Percentiles rank a stretch among this genome's conserved stretches.
phyloP scores from a whole-genome alignment of 768 basidiomycete genomes.

The Termitomyces sp. region DNA sequence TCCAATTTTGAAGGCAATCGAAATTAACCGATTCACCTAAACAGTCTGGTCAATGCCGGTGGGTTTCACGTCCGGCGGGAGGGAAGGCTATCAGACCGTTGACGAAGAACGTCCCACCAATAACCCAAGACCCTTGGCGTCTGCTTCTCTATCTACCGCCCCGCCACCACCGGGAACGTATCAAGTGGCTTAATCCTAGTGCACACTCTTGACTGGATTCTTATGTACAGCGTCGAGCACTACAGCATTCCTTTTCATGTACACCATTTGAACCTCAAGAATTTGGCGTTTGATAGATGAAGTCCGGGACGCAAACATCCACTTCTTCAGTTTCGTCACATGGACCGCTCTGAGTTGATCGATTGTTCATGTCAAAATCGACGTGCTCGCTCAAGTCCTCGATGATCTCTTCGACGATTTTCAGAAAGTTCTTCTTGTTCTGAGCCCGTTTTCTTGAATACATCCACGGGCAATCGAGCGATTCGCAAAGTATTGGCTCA shows the following conservation, averaged over 20 bases:
- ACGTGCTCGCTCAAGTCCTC: conserved; percentile 27
- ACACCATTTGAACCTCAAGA: neutral
- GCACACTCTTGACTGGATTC: neutral
- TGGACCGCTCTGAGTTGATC: conserved; percentile 4
- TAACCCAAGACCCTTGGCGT: conserved; percentile 21
- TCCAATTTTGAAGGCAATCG: neutral
- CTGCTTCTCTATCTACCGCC: conserved; percentile 18
- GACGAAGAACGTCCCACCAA: conserved; percentile 39
- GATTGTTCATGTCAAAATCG: conserved; percentile 2
- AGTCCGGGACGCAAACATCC: conserved; percentile 1
- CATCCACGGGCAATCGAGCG: conserved; percentile 82
- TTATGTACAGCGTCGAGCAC: neutral
- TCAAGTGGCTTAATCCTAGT: conserved; percentile 30
- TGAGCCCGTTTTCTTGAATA: conserved; percentile 66
- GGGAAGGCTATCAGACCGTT: conserved; percentile 60
- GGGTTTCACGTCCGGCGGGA: conserved; percentile 50
- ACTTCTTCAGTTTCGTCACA: conserved; percentile 3
- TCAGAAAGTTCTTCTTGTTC: conserved; percentile 29
- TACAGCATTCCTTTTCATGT: neutral
- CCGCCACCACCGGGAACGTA: conserved; percentile 31
- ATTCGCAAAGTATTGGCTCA: conserved; percentile 71
- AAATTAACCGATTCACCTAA: conserved; percentile 3
- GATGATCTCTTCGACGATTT: conserved; percentile 25
- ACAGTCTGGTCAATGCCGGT: conserved; percentile 82
- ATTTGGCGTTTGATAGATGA: conserved; percentile 8